Percentiles rank a stretch among this genome's conserved stretches.
Conservation (phyloP, 2,329 filamentous ascomycete species). For the Fusarium sp. region DNA sequence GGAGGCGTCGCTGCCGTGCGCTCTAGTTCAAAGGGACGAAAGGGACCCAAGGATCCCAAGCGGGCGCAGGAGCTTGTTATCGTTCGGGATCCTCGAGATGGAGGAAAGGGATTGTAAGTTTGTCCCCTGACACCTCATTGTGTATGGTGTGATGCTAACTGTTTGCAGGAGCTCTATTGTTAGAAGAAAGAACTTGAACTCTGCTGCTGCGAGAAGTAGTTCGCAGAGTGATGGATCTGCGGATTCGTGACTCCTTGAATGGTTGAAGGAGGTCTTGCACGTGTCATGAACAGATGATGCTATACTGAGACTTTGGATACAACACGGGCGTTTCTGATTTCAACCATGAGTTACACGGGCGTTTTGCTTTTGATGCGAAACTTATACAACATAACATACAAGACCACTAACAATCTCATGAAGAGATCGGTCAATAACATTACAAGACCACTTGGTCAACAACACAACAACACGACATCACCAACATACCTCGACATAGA, state of each 20-base stretch:
- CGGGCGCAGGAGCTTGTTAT: constrained; percentile 42
- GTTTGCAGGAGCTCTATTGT: constrained; percentile 26
- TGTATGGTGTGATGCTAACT: background rate
- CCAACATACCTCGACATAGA: background rate
- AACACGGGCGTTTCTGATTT: background rate
- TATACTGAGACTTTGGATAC: background rate
- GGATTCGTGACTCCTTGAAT: constrained; percentile 23
- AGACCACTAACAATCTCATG: background rate
- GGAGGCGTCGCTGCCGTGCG: constrained; percentile 2
- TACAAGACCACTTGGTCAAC: no score
- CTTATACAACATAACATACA: background rate
- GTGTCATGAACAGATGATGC: constrained; percentile 10
- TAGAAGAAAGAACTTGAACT: constrained; percentile 31
- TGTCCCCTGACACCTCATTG: background rate
- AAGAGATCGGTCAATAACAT: background rate
- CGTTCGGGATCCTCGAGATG: constrained; percentile 41
- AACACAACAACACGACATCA: background rate
- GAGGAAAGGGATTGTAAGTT: constrained; percentile 41
- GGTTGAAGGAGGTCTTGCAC: constrained; percentile 2
- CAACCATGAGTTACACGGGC: background rate
- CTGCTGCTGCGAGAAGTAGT: constrained; percentile 30
- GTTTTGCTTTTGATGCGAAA: background rate
- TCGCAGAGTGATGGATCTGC: constrained; percentile 39
- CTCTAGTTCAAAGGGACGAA: constrained; percentile 28
- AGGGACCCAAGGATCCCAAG: constrained; percentile 42